These are phyloP conservation scores for Grammothele lineata DNA, from an alignment of 768 basidiomycete genomes.

Conservation along the genomic window DNA sequence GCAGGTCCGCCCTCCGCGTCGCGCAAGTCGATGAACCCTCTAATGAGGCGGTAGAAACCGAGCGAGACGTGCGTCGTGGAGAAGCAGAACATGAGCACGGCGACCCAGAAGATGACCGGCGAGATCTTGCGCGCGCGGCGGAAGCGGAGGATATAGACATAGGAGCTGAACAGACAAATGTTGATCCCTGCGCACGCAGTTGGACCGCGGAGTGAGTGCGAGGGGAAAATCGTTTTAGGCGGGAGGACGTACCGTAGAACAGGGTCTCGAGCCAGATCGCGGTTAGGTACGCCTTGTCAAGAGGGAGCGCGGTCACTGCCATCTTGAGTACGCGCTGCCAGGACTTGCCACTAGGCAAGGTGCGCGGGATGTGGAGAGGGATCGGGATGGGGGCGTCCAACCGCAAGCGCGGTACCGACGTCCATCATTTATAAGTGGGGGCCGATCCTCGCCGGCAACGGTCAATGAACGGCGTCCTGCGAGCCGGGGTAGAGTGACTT, in stretches of 20 bases:
- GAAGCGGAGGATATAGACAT: constrained; percentile 25
- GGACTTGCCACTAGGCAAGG: not conserved
- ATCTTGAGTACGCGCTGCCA: too few species aligned
- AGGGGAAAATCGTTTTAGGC: too few species aligned
- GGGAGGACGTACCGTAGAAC: constrained; percentile 23
- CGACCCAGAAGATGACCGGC: constrained; percentile 13
- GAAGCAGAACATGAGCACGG: constrained; percentile 29
- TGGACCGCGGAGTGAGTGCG: too few species aligned
- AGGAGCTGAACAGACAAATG: constrained; percentile 27
- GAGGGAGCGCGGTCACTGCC: constrained; percentile 21
- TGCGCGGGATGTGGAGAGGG: not conserved
- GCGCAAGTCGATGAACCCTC: constrained; percentile 30
- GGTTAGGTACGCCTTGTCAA: constrained; percentile 33
- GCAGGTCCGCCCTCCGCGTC: constrained; percentile 27
- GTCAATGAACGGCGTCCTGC: too few species aligned
- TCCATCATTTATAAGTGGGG: too few species aligned
- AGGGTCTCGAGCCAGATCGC: constrained; percentile 33
- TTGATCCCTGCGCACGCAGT: constrained; percentile 28
- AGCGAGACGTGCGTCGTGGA: constrained; percentile 33
- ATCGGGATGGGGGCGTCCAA: not conserved
- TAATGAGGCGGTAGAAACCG: constrained; percentile 32
- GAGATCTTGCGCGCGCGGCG: constrained; percentile 9
- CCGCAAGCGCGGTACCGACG: too few species aligned
- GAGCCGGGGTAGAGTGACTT: too few species aligned
- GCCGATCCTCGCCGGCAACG: too few species aligned